Base-by-base conservation (phyloP, 306 rosid species). In the Prunus dulcis region DNA sequence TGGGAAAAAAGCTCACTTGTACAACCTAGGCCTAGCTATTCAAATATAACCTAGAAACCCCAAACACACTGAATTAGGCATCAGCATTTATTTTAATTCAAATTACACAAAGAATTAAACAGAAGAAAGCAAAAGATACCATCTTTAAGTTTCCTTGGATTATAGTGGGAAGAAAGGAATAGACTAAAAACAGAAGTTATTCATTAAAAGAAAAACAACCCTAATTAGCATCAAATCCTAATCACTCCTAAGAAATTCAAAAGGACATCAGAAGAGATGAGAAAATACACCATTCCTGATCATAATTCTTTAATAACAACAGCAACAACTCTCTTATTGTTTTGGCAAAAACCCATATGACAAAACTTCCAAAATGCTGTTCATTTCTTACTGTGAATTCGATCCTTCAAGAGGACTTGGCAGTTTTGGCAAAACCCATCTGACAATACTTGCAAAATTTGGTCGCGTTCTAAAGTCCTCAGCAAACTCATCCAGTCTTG, bases 361-460 rank as follows among this genome's bases (percentile, higher is more conserved):
- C 25, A 23, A 22, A 11, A 23, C 3, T 1, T 22, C 8, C 34
- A 12, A 5, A 60, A 14, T 25, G 5, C 28, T 60, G 19, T 27
- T 15, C 0, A 28, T 62, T 15, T 25, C 67, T 62, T 62, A 62
- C 67, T 62, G 67, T 2, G 60, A 0, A 83, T 64, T 49, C 88
- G 78, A 25, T 41, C 6, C 57, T 73, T 80, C 4, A 88, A 9
- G 19, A 57, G 80, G 78, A 3, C 3, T n/a, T 74, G n/a, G 12
- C 91, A 88, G 56, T 68, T 76, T 3, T 28, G 2, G 67, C 91
- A 88, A 56, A 88, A 43, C 6, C 58, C 81, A 32, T 71, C 34
- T 6, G 89, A 83, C 60, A 88, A 69, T 65, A 81, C 23, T 17
- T 83, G 28, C 56, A 83, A 12, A 17, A 88, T 77, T n/a, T 85